Base-by-base conservation (phyloP, 176 grass and related monocot species). In the Areca catechu region DNA sequence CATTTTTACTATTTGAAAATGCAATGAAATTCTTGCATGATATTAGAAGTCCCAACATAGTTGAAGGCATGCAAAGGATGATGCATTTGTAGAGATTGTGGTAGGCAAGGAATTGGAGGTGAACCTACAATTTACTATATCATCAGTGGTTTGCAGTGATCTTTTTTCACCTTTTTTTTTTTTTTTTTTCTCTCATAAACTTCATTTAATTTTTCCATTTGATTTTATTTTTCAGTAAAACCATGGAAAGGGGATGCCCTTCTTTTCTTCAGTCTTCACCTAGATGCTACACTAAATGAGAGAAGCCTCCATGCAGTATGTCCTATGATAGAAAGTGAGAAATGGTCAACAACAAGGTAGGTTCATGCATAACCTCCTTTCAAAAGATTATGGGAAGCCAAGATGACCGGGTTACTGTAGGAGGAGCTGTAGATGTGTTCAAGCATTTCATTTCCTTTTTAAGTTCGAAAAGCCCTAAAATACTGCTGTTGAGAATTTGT, bases 341-440 rank as follows among this genome's bases (percentile, higher is more conserved):
- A 88, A 65, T 97, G 86, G 93, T 85, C 72, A 0, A 86, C 93
- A 24, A 91, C 87, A 5, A 97, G 91, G 59, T 97, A 86, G 93
- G 82, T 97, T 29, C 86, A 67, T 0, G 81, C 0, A 4, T 88
- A 16, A 81, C 78, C 62, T 97, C 78, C 0, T 97, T 88, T 15
- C 78, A 91, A 76, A 88, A 91, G 71, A 59, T 84, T 23, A 76
- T 82, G 43, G 56, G 76, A 7, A 23, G 34, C 4, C 83, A 70
- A n/a, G 80, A 72, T 12, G 91, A 88, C 75, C 75, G 1, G 93
- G 84, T 7, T 88, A 76, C 73, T 98, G 93, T 24, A 79, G 84
- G 56, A 79, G 52, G 63, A 98, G 87, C 74, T 98, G 93, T 61
- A 80, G 24, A 80, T n/a, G 29, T 83, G 50, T 92, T 87, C 64